Percentiles rank a stretch among this genome's conserved stretches.
phyloP scores from a whole-genome alignment of 176 grass and related monocot species.

The Oryza australiensis region DNA sequence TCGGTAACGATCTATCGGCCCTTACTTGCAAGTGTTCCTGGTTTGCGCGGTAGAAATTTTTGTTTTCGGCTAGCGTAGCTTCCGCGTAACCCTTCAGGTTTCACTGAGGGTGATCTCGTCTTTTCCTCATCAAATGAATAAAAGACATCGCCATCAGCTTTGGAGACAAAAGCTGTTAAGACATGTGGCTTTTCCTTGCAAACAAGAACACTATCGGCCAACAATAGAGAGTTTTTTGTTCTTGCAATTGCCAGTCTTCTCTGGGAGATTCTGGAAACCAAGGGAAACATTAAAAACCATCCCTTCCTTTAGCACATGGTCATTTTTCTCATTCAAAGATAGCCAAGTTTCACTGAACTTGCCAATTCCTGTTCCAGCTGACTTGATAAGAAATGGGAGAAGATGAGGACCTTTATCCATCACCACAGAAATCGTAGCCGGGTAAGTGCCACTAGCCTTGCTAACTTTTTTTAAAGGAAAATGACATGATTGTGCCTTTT shows the following conservation, averaged over 20 bases:
- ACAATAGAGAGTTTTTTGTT: slow-evolving; percentile 53
- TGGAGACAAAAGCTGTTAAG: slow-evolving; percentile 52
- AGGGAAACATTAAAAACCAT: slow-evolving; percentile 89
- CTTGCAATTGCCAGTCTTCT: slow-evolving; percentile 45
- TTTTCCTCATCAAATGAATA: slow-evolving; percentile 67
- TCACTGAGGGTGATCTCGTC: neutral
- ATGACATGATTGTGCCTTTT: too few species aligned
- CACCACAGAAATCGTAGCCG: slow-evolving; percentile 57
- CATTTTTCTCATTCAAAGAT: slow-evolving; percentile 63
- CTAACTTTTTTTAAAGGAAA: too few species aligned
- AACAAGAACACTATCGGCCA: slow-evolving; percentile 78
- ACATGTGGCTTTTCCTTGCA: slow-evolving; percentile 55
- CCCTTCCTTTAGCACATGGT: slow-evolving; percentile 47
- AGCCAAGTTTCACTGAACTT: slow-evolving; percentile 72
- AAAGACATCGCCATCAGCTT: slow-evolving; percentile 50
- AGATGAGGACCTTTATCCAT: slow-evolving; percentile 60
- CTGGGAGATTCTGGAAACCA: slow-evolving; percentile 72
- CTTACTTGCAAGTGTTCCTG: too few species aligned
- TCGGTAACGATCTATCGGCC: too few species aligned
- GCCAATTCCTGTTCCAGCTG: slow-evolving; percentile 73
- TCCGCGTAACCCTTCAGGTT: too few species aligned
- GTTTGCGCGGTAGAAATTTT: too few species aligned
- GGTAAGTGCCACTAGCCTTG: slow-evolving; percentile 46
- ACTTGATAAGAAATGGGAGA: slow-evolving; percentile 59
- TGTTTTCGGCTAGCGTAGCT: too few species aligned